These are phyloP conservation scores for Leccinum subtestaceum DNA, from an alignment of 768 basidiomycete species.

Conservation along the genomic window DNA sequence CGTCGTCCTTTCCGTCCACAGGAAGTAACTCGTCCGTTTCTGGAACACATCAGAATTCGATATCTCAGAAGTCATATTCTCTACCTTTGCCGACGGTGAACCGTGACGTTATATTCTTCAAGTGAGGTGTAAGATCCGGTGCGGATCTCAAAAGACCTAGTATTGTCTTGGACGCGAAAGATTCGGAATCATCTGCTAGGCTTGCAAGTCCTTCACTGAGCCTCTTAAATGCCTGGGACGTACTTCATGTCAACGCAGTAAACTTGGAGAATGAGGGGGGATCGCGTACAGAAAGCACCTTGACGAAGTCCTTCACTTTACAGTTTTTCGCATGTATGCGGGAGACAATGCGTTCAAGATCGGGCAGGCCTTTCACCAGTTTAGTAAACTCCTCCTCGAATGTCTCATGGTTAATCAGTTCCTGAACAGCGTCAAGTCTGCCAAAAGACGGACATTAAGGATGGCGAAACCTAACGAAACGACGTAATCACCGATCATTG, in stretches of 20 bases:
- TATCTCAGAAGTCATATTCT: conserved; percentile 4
- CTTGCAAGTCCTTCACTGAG: conserved; percentile 64
- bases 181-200: conserved; percentile 62
- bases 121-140: conserved; percentile 71
- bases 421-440: conserved; percentile 93
- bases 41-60: conserved; percentile 33
- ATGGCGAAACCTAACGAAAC: conserved; percentile 7
- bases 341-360: conserved; percentile 91
- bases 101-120: conserved; percentile 72
- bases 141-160: conserved; percentile 71
- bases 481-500: conserved; percentile 67
- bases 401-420: conserved; percentile 74
- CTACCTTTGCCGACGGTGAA: conserved; percentile 62
- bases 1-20: conserved; percentile 78
- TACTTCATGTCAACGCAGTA: conserved; percentile 2
- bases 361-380: conserved; percentile 80
- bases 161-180: conserved; percentile 77
- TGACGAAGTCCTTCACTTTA: conserved; percentile 83
- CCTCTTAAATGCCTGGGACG: conserved; percentile 66
- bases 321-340: conserved; percentile 93
- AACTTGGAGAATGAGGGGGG: not conserved
- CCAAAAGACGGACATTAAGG: conserved; percentile 16
- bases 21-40: conserved; percentile 74
- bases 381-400: conserved; percentile 56
- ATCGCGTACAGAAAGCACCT: conserved; percentile 65